phyloP scores from a whole-genome alignment of 2,329 filamentous ascomycete genomes.

The Ophiocordyceps robertsii region DNA sequence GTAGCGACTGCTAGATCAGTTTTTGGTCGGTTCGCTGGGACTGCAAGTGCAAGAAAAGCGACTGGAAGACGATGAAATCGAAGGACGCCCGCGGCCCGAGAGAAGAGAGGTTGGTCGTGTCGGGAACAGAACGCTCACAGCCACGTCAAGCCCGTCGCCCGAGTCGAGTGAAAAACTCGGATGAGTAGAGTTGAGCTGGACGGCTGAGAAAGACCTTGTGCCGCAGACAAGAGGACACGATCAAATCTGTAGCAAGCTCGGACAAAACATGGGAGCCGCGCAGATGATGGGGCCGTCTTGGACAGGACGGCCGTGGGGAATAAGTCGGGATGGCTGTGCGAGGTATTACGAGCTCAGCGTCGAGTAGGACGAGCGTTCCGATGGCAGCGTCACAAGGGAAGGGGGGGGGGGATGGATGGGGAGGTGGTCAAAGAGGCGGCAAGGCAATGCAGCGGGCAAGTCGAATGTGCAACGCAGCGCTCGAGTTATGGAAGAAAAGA shows the following conservation, averaged over 20 bases:
- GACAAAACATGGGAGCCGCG: conserved; percentile 18
- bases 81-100: conserved; percentile 46
- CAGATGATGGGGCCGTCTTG: conserved; percentile 8
- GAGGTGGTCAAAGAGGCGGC: conserved; percentile 11
- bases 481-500: conserved; percentile 9
- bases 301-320: conserved; percentile 5
- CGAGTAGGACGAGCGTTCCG: conserved; percentile 11
- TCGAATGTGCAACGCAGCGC: conserved; percentile 11
- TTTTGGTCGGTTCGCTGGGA: background rate
- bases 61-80: conserved; percentile 18
- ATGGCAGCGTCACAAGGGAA: conserved; percentile 12
- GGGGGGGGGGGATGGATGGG: conserved; percentile 9
- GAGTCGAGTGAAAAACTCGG: conserved; percentile 5
- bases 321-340: conserved; percentile 6
- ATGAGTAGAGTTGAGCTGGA: conserved; percentile 7
- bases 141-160: conserved; percentile 22
- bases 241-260: conserved; percentile 15
- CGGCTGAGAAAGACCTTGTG: conserved; percentile 12
- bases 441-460: conserved; percentile 10
- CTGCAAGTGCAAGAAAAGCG: background rate
- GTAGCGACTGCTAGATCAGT: background rate
- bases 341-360: conserved; percentile 15
- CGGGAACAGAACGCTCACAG: conserved; percentile 25
- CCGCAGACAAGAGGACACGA: conserved; percentile 16
- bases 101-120: conserved; percentile 26